phyloP scores from a whole-genome alignment of 306 rosid genomes.

The Citrullus colocynthis region DNA sequence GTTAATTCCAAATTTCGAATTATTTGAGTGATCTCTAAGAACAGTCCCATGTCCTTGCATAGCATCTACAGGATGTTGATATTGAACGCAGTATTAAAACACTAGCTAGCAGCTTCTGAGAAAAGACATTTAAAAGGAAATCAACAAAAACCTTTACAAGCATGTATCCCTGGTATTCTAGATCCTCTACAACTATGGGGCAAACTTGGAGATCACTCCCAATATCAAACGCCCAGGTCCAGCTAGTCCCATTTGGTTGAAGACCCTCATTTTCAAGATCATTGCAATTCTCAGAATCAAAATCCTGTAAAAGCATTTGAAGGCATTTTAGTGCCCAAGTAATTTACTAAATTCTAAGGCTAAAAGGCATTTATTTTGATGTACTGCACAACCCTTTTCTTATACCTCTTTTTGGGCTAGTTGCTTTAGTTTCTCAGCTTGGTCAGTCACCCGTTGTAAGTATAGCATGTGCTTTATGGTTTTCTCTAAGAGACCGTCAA shows the following conservation, averaged over 20 bases:
- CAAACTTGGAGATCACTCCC: conserved; percentile 37
- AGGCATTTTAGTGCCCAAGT: not conserved
- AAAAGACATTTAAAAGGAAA: not conserved
- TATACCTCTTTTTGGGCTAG: conserved; percentile 35
- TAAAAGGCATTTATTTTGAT: not conserved
- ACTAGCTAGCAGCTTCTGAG: not conserved
- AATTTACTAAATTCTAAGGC: not conserved
- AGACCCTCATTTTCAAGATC: conserved; percentile 6
- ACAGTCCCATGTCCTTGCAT: conserved; percentile 59
- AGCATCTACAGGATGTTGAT: conserved; percentile 17
- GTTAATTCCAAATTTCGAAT: conserved; percentile 43
- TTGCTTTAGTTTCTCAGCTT: conserved; percentile 52
- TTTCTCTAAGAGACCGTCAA: conserved; percentile 73
- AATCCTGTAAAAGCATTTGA: conserved; percentile 26
- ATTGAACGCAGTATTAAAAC: not conserved
- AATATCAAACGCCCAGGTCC: conserved; percentile 57
- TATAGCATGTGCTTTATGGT: conserved; percentile 69
- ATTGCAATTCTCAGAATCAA: conserved; percentile 20
- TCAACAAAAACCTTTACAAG: conserved; percentile 47
- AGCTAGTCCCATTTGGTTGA: conserved; percentile 44
- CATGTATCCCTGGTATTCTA: conserved; percentile 60
- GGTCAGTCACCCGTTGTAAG: conserved; percentile 45
- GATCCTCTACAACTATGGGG: conserved; percentile 84
- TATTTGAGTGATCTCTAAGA: conserved; percentile 71
- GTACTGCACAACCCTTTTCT: not conserved